A percentile compares a stretch with the other conserved stretches of the same genome.
Evolutionary conservation across 1,139 yeast species (phyloP).

Genomic region (Suhomyces taliae): DNA sequence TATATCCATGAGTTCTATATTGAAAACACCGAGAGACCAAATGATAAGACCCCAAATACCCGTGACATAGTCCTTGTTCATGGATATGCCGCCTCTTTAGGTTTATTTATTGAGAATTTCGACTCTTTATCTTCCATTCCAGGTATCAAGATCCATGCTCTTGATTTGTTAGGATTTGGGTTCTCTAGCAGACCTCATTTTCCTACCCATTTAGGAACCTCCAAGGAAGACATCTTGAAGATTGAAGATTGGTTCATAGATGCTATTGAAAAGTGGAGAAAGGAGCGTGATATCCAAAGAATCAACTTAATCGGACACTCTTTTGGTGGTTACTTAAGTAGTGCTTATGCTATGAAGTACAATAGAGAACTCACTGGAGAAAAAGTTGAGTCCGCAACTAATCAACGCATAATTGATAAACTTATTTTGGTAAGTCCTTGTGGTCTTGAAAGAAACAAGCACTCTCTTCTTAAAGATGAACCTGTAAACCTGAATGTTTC

Average conservation of each 20-base stretch:
- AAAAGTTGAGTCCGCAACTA: conserved; percentile 14
- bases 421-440: conserved; percentile 47
- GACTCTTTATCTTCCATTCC: conserved; percentile 40
- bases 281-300: conserved; percentile 49
- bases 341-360: conserved; percentile 73
- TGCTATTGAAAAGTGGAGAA: conserved; percentile 81
- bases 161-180: conserved; percentile 48
- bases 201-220: conserved; percentile 30
- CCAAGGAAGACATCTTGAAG: conserved; percentile 35
- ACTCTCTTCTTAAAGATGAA: conserved; percentile 27
- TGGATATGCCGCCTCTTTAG: conserved; percentile 50
- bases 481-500: conserved; percentile 13
- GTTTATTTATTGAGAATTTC: conserved; percentile 44
- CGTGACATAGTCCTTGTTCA: conserved; percentile 44
- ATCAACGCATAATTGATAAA: conserved; percentile 32
- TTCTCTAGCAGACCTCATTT: conserved; percentile 42
- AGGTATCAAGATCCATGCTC: conserved; percentile 45
- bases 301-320: conserved; percentile 88
- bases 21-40: conserved; percentile 31
- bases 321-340: conserved; percentile 84
- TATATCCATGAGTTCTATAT: conserved; percentile 60
- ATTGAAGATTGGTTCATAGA: conserved; percentile 79
- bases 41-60: conserved; percentile 7
- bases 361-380: conserved; percentile 19
- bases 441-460: conserved; percentile 43